Evolutionary conservation across 2,329 filamentous ascomycete genomes (phyloP), one percentile per base, ranked within the genome.

Genomic region (Salinomyces thailandicus): DNA sequence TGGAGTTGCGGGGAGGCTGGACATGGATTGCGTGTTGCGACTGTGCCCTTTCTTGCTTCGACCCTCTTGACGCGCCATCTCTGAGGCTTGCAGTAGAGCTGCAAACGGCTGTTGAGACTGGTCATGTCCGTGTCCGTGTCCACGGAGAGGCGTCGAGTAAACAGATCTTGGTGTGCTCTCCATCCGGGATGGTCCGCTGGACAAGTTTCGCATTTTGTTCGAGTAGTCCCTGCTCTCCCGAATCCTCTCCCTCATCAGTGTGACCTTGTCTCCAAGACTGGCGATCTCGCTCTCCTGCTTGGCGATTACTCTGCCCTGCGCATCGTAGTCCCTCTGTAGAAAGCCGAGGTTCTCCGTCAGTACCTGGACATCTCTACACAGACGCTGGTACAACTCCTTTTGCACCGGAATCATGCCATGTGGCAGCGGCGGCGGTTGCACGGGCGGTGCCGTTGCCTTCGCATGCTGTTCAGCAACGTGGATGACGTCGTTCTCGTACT

Each of bases 181-280:
- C 42, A 81, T 77, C 20, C 75, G 73, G 34, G 33, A 12, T 8
- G 19, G 5, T 5, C 12, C 4, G 9, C 6, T 20, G 3, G 14
- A 12, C 5, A 27, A 31, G 9, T 81, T 80, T 2, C 84, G 82
- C 49, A 83, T 81, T 52, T 82, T 79, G 33, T 93, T 73, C 53
- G 93, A 78, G 53, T 93, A 86, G 54, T 93, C 83, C 44, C 89
- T 72, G 54, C 94, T 94, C 57, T 93, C 85, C 28, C 82, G 77
- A 45, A 96, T 93, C 14, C 89, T 79, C 43, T 79, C 83, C 40
- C 87, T 75, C 34, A 95, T 69, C 57, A 84, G 72, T 26, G 77
- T 70, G 37, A 85, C 82, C 53, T 91, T 81, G 51, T 93, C 85
- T 2, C 67, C 60, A n/a, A 93, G 63, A 35, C 68, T 67, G 5